Conservation (phyloP, 495 filamentous ascomycete genomes). For the Xylaria bambusicola region DNA sequence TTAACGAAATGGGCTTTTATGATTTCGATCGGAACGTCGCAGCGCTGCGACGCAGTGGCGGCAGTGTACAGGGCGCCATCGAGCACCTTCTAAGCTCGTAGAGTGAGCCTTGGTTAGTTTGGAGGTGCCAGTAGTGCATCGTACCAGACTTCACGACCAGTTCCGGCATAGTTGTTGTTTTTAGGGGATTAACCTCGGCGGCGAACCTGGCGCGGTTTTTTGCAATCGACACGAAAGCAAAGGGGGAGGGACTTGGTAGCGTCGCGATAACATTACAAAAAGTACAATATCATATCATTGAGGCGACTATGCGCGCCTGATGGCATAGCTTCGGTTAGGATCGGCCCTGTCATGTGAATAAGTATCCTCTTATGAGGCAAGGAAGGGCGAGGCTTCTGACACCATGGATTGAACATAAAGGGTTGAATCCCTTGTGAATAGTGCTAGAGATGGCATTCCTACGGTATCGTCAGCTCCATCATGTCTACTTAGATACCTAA, state of each 20-base stretch:
- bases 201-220: neutral
- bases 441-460: neutral
- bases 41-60: conserved; percentile 84
- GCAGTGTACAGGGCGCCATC: conserved; percentile 92
- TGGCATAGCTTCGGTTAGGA: neutral
- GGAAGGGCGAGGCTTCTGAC: neutral
- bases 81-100: conserved; percentile 65
- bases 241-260: neutral
- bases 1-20: conserved; percentile 99
- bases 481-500: too few relatives aligned
- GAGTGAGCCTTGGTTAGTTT: neutral
- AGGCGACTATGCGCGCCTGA: neutral
- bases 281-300: neutral
- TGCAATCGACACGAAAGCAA: neutral
- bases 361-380: too few relatives aligned
- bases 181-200: neutral
- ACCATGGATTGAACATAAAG: neutral
- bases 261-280: neutral
- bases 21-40: conserved; percentile 93
- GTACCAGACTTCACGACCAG: neutral
- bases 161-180: neutral
- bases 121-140: neutral
- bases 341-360: conserved; percentile 5
- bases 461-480: neutral
- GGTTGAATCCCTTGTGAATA: too few relatives aligned